A percentile compares a stretch with the other conserved stretches of the same genome.
phyloP scores from a whole-genome alignment of 2,329 filamentous ascomycete species.

The Fusarium proliferatum region DNA sequence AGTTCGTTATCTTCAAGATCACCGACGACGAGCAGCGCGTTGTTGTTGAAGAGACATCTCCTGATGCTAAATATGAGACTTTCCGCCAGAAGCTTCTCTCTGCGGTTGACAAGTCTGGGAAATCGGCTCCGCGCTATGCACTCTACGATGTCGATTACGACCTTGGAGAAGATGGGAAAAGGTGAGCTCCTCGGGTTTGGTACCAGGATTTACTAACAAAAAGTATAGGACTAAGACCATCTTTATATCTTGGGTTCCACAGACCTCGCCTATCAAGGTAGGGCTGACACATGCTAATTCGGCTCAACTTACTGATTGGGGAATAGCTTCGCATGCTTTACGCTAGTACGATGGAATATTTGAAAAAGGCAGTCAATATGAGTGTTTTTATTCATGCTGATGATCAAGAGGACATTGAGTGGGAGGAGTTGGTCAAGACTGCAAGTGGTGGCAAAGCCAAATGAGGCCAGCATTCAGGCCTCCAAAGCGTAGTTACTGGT shows the following conservation, averaged over 20 bases:
- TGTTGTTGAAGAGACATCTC: constrained; percentile 21
- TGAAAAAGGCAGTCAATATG: constrained; percentile 33
- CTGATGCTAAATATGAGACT: constrained; percentile 14
- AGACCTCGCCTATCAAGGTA: constrained; percentile 30
- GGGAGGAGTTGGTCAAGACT: constrained; percentile 14
- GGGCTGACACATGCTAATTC: background rate
- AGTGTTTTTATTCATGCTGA: constrained; percentile 32
- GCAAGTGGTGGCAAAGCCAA: constrained; percentile 25
- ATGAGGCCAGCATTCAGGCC: background rate
- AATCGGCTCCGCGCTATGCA: constrained; percentile 27
- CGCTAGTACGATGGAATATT: constrained; percentile 36
- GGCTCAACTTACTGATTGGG: background rate
- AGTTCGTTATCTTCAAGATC: constrained; percentile 34
- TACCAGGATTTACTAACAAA: rapidly evolving
- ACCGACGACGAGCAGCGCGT: constrained; percentile 24
- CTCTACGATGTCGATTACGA: constrained; percentile 34
- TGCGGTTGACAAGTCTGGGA: constrained; percentile 9
- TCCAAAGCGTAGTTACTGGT: background rate
- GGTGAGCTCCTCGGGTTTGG: background rate
- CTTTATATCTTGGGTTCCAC: constrained; percentile 37
- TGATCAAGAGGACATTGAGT: constrained; percentile 23
- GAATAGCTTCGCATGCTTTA: constrained; percentile 36
- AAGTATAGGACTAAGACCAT: constrained; percentile 20
- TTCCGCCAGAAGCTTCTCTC: constrained; percentile 33
- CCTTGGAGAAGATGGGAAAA: constrained; percentile 34